phyloP scores from a whole-genome alignment of 441 rosid species.

The Rhodomyrtus psidioides region DNA sequence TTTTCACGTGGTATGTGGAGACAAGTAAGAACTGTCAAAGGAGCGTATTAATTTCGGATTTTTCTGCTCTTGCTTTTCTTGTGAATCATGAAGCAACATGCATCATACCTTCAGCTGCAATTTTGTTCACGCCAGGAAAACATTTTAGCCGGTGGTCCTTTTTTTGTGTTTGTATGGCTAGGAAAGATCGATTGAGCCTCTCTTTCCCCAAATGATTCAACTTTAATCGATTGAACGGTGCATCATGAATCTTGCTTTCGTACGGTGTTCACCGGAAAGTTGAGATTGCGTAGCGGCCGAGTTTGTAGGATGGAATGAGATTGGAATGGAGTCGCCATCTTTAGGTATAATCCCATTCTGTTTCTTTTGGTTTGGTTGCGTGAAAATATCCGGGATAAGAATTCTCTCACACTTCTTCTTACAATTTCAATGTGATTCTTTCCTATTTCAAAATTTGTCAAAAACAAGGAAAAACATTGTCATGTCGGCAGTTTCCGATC shows the following conservation, averaged over 20 bases:
- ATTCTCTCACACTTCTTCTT: neutral
- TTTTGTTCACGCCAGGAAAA: neutral
- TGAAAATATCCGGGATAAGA: neutral
- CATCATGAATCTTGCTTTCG: neutral
- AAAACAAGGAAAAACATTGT: neutral
- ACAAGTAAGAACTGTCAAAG: neutral
- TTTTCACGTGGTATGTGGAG: neutral
- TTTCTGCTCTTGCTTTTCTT: neutral
- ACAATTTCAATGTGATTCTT: neutral
- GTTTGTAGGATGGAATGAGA: neutral
- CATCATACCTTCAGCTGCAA: neutral
- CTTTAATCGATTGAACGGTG: neutral
- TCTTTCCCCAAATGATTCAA: neutral
- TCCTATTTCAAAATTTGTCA: neutral
- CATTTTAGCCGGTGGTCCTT: neutral
- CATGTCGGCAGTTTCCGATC: no score
- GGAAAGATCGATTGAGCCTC: neutral
- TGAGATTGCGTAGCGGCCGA: neutral
- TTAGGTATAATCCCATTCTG: neutral
- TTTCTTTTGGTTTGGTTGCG: neutral
- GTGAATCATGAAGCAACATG: neutral
- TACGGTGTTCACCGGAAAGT: neutral
- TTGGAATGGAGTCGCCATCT: neutral
- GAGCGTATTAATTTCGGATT: neutral
- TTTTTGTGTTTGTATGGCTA: neutral